A percentile compares a stretch with the other conserved stretches of the same genome.
phyloP scores from a whole-genome alignment of 371 early-diverging fungal species.

The Entomophthora muscae region DNA sequence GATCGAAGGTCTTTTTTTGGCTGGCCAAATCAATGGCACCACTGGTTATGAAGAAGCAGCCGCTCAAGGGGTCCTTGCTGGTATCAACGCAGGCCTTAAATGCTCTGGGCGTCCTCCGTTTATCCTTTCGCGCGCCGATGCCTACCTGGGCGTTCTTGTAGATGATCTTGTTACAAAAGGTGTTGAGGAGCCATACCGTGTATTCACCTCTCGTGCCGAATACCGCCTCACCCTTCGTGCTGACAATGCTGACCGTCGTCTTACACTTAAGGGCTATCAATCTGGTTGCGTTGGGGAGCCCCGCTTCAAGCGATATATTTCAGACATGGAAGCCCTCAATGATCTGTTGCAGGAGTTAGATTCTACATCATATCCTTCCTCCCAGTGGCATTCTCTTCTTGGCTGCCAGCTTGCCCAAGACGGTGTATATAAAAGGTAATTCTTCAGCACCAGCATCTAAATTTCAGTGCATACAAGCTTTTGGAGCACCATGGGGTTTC shows the following conservation, averaged over 20 bases:
- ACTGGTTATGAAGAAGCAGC: slow-evolving; percentile 83
- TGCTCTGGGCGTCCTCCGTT: slow-evolving; percentile 31
- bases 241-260: slow-evolving; percentile 64
- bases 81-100: slow-evolving; percentile 59
- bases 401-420: not conserved
- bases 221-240: slow-evolving; percentile 55
- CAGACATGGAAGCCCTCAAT: not conserved
- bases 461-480: not conserved
- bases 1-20: slow-evolving; percentile 54
- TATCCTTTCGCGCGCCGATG: slow-evolving; percentile 56
- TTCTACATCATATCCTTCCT: not conserved
- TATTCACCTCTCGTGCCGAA: slow-evolving; percentile 72
- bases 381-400: not conserved
- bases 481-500: not conserved
- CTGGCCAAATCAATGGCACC: slow-evolving; percentile 79
- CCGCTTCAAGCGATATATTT: not conserved
- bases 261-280: slow-evolving; percentile 38
- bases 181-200: slow-evolving; percentile 69
- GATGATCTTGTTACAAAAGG: slow-evolving; percentile 73
- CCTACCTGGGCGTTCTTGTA: slow-evolving; percentile 69
- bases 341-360: not conserved
- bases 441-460: too few species aligned
- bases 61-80: slow-evolving; percentile 63
- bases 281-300: not conserved
- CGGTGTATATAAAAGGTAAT: not conserved